Conservation (phyloP, 2,329 filamentous ascomycete genomes). For the Neoarthrinium moseri region DNA sequence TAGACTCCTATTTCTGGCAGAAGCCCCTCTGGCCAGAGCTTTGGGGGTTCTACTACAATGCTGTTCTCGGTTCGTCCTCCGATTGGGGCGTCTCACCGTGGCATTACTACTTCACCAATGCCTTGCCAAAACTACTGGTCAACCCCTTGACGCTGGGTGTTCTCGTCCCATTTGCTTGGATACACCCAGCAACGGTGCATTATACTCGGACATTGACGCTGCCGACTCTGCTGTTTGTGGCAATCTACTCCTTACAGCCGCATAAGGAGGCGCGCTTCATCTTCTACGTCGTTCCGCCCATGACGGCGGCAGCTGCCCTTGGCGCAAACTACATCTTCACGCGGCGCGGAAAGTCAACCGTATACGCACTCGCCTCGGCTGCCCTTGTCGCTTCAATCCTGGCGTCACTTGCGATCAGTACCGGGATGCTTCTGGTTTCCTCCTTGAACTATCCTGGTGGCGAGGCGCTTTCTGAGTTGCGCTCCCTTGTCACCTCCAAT, state of each 20-base stretch:
- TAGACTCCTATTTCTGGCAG: slow-evolving; percentile 97
- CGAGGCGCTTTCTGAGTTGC: slow-evolving; percentile 64
- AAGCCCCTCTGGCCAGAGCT: slow-evolving; percentile 86
- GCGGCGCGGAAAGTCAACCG: slow-evolving; percentile 59
- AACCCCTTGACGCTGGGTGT: slow-evolving; percentile 68
- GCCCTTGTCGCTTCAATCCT: slow-evolving; percentile 59
- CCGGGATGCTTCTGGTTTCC: slow-evolving; percentile 72
- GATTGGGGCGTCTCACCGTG: slow-evolving; percentile 87
- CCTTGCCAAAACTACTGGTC: slow-evolving; percentile 77
- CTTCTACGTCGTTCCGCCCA: slow-evolving; percentile 77
- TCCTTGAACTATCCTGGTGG: slow-evolving; percentile 94
- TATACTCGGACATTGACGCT: slow-evolving; percentile 51
- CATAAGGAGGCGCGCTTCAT: slow-evolving; percentile 98
- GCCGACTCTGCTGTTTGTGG: slow-evolving; percentile 71
- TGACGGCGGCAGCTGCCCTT: slow-evolving; percentile 76
- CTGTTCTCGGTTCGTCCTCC: slow-evolving; percentile 76
- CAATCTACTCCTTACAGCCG: slow-evolving; percentile 81
- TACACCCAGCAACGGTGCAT: slow-evolving; percentile 42
- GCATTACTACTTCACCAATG: slow-evolving; percentile 81
- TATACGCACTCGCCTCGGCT: slow-evolving; percentile 55
- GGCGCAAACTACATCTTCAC: slow-evolving; percentile 70
- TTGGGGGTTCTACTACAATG: slow-evolving; percentile 87
- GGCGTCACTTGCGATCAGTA: slow-evolving; percentile 58
- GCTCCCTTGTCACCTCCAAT: slow-evolving; percentile 34
- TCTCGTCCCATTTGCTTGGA: slow-evolving; percentile 54